A percentile compares a stretch with the other conserved stretches of the same genome.
Evolutionary conservation across 2,329 filamentous ascomycete species (phyloP).

Genomic region (Acephala macrosclerotiorum): DNA sequence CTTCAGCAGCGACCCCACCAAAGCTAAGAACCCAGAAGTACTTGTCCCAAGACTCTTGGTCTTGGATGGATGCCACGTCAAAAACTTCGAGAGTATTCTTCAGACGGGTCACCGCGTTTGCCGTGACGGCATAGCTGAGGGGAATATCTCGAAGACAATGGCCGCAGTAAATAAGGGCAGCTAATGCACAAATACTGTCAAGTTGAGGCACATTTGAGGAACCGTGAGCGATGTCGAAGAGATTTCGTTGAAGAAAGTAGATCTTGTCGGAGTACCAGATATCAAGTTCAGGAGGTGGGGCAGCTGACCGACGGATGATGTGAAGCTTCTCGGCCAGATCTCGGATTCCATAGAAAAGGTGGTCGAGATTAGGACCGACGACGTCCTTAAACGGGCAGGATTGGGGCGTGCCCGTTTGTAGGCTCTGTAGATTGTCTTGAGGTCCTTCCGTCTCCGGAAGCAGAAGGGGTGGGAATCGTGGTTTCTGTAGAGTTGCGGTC

Average conservation of each 20-base stretch:
- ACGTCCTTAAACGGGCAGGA: background rate
- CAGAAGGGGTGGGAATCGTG: conserved; percentile 23
- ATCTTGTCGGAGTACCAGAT: conserved; percentile 28
- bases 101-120: conserved; percentile 5
- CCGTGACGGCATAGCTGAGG: conserved; percentile 14
- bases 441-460: conserved; percentile 15
- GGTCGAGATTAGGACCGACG: background rate
- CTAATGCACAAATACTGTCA: conserved; percentile 14
- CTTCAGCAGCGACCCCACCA: conserved; percentile 22
- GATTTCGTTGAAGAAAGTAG: conserved; percentile 19
- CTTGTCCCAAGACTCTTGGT: background rate
- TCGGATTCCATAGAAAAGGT: background rate
- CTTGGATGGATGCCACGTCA: background rate
- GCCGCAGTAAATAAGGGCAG: conserved; percentile 15
- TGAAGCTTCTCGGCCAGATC: conserved; percentile 10
- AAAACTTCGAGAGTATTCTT: background rate
- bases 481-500: conserved; percentile 13
- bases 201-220: background rate
- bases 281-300: conserved; percentile 19
- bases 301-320: background rate
- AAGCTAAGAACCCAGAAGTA: conserved; percentile 24
- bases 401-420: background rate
- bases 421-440: background rate
- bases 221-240: conserved; percentile 10
- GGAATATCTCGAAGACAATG: conserved; percentile 19